These are phyloP conservation scores for Colletotrichum sublineola DNA, from an alignment of 2,329 filamentous ascomycete genomes.

Conservation along the genomic window DNA sequence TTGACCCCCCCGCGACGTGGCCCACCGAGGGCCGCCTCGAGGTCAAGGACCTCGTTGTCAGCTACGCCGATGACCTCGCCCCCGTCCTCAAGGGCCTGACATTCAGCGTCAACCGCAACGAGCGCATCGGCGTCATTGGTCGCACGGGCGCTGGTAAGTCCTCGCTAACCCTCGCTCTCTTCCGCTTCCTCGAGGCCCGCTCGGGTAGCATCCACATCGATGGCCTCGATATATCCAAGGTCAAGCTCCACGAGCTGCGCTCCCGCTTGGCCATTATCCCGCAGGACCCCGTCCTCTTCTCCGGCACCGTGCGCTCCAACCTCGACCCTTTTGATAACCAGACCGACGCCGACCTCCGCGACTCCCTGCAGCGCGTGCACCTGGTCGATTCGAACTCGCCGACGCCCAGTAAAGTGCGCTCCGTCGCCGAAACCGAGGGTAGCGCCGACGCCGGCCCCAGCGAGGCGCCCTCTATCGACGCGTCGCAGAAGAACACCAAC, in stretches of 20 bases:
- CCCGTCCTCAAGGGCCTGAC: constrained; percentile 78
- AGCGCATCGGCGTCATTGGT: constrained; percentile 82
- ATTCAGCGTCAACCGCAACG: constrained; percentile 75
- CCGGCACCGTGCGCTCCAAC: constrained; percentile 81
- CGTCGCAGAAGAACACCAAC: constrained; percentile 68
- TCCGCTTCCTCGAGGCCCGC: constrained; percentile 80
- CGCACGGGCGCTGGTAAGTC: constrained; percentile 85
- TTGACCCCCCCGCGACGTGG: constrained; percentile 77
- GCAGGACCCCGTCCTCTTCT: constrained; percentile 84
- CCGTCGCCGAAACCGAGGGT: constrained; percentile 32
- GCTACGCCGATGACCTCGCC: constrained; percentile 78
- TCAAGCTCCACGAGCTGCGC: constrained; percentile 77
- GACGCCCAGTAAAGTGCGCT: constrained; percentile 57
- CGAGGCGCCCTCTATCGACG: constrained; percentile 47
- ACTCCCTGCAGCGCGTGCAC: constrained; percentile 78
- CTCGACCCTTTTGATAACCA: constrained; percentile 82
- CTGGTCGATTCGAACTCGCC: constrained; percentile 63
- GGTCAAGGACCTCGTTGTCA: constrained; percentile 78
- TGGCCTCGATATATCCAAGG: constrained; percentile 79
- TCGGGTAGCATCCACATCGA: constrained; percentile 78
- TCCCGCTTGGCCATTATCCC: constrained; percentile 85
- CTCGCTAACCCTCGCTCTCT: constrained; percentile 79
- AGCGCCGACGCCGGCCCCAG: constrained; percentile 43
- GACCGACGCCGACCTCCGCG: constrained; percentile 75
- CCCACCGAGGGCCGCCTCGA: constrained; percentile 80